phyloP scores from a whole-genome alignment of 371 early-diverging fungal genomes.

The Chytridium lagenaria region DNA sequence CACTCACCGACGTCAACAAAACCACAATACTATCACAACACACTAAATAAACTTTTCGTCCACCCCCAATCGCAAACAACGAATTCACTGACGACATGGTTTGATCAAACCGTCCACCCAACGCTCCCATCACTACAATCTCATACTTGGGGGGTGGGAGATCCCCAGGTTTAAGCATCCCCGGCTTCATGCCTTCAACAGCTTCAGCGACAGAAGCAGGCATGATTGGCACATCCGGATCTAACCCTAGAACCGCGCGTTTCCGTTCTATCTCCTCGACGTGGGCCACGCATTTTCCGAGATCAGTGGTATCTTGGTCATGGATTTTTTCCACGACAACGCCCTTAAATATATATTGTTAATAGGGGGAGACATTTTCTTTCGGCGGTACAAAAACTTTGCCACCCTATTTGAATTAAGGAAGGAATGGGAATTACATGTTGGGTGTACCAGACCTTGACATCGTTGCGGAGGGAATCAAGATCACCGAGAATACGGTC shows the following conservation, averaged over 20 bases:
- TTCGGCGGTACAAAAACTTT: neutral
- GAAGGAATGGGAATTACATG: constrained; percentile 32
- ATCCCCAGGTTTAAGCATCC: neutral
- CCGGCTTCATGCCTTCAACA: constrained; percentile 9
- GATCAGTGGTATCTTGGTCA: constrained; percentile 83
- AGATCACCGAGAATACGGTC: constrained; percentile 84
- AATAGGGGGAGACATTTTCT: neutral
- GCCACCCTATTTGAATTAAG: neutral
- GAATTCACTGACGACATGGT: constrained; percentile 77
- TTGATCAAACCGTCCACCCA: constrained; percentile 93
- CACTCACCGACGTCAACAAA: constrained; percentile 68
- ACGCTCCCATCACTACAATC: constrained; percentile 79
- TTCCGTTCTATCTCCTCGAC: constrained; percentile 18
- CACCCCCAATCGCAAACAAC: constrained; percentile 60
- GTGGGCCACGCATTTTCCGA: constrained; percentile 74
- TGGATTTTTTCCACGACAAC: constrained; percentile 56
- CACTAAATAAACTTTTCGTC: constrained; percentile 65
- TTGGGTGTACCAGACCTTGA: constrained; percentile 69
- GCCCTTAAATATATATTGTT: constrained; percentile 34
- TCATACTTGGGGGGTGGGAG: constrained; percentile 42
- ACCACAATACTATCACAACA: constrained; percentile 77
- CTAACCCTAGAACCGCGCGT: neutral
- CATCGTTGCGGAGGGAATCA: constrained; percentile 76
- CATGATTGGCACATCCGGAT: no score
- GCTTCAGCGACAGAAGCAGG: constrained; percentile 13